Evolutionary conservation across 192 early-diverging fungal genomes (phyloP).

Genomic region (Pilobolus umbonatus): DNA sequence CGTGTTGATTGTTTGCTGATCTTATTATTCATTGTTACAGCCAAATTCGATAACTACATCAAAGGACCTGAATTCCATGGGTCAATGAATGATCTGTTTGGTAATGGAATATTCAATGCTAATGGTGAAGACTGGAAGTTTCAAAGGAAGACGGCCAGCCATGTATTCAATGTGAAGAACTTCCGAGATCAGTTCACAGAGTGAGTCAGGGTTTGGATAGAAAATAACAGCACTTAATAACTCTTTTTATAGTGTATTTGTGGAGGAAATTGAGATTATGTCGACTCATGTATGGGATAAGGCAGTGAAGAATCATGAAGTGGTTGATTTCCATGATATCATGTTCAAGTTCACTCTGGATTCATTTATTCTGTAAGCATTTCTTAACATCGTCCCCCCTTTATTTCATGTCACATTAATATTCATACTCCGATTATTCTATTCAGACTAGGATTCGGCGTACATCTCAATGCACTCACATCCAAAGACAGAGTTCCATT

Average conservation of each 20-base stretch:
- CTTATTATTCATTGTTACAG: slow-evolving; percentile 1
- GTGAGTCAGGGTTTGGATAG: slow-evolving; percentile 6
- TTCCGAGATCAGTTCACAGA: slow-evolving; percentile 37
- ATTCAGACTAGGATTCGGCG: slow-evolving; percentile 43
- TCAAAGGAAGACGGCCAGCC: slow-evolving; percentile 49
- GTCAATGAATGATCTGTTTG: slow-evolving; percentile 51
- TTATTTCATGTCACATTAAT: not conserved
- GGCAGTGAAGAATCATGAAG: slow-evolving; percentile 22
- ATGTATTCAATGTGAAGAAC: slow-evolving; percentile 38
- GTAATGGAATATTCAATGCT: slow-evolving; percentile 67
- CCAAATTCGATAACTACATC: slow-evolving; percentile 36
- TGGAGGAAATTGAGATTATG: slow-evolving; percentile 33
- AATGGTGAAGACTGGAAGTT: slow-evolving; percentile 64
- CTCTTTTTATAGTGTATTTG: slow-evolving; percentile 28
- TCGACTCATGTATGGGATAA: slow-evolving; percentile 23
- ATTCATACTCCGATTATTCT: not conserved
- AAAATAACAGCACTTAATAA: not conserved
- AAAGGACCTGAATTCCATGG: slow-evolving; percentile 46
- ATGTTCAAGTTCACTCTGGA: slow-evolving; percentile 49
- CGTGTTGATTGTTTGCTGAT: too few species aligned
- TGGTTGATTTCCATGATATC: slow-evolving; percentile 41
- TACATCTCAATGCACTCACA: slow-evolving; percentile 37
- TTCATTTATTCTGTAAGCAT: slow-evolving; percentile 43
- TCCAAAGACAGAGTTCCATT: slow-evolving; percentile 39
- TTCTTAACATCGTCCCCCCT: too few species aligned